phyloP scores from a whole-genome alignment of 441 rosid species.

The Jatropha podagrica region DNA sequence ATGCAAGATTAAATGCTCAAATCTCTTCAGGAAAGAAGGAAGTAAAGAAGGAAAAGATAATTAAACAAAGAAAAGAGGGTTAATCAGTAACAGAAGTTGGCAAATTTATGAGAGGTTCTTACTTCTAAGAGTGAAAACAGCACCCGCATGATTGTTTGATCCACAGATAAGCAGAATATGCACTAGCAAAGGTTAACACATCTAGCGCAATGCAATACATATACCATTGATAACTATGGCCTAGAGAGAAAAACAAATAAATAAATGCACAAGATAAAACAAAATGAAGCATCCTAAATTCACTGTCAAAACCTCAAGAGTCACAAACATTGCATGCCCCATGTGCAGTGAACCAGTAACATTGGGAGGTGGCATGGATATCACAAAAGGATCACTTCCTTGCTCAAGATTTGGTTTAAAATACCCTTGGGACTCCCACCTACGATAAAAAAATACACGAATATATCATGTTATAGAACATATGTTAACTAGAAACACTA shows the following conservation, averaged over 20 bases:
- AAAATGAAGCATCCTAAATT: slow-evolving; percentile 32
- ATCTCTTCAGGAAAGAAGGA: slow-evolving; percentile 1
- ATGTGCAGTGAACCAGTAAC: slow-evolving; percentile 97
- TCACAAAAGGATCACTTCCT: slow-evolving; percentile 79
- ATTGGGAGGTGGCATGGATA: slow-evolving; percentile 98
- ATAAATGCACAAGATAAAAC: slow-evolving; percentile 5
- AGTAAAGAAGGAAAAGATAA: too few relatives aligned
- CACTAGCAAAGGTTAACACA: not conserved
- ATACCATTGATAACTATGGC: not conserved
- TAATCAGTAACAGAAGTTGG: not conserved
- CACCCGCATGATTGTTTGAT: too few relatives aligned
- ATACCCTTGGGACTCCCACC: slow-evolving; percentile 98
- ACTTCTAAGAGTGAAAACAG: not conserved
- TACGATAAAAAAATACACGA: slow-evolving; percentile 32
- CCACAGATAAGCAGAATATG: too few relatives aligned
- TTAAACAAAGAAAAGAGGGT: not conserved
- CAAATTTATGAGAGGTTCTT: not conserved
- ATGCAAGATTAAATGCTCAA: not conserved
- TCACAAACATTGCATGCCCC: slow-evolving; percentile 99
- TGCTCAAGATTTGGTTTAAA: slow-evolving; percentile 75
- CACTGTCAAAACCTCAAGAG: slow-evolving; percentile 80
- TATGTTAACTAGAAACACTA: not conserved
- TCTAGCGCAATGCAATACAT: too few relatives aligned
- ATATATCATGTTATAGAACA: slow-evolving; percentile 8
- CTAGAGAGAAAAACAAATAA: not conserved